phyloP scores from a whole-genome alignment of 768 basidiomycete species.

The Leccinellum rugosiceps region DNA sequence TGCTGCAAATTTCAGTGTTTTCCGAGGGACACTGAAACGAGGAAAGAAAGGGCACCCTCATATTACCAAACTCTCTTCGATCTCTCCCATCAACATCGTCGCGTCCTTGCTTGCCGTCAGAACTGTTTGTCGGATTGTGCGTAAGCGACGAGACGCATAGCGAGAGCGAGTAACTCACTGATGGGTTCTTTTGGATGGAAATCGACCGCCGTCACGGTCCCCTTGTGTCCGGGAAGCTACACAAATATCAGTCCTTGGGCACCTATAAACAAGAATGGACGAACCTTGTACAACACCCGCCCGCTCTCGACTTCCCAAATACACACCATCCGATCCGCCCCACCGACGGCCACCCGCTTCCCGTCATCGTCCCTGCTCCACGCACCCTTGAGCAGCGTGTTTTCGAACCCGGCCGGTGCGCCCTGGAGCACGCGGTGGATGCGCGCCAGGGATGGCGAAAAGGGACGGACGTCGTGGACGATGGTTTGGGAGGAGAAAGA shows the following conservation, averaged over 20 bases:
- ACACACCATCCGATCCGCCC: constrained; percentile 82
- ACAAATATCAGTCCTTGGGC: not conserved
- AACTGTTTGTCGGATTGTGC: constrained; percentile 42
- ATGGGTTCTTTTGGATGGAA: constrained; percentile 97
- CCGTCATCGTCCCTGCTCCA: constrained; percentile 91
- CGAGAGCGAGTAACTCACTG: constrained; percentile 46
- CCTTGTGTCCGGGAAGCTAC: constrained; percentile 93
- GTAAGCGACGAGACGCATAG: constrained; percentile 4
- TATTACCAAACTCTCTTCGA: constrained; percentile 60
- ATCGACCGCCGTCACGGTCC: constrained; percentile 92
- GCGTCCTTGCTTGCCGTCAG: constrained; percentile 91
- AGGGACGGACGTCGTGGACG: constrained; percentile 92
- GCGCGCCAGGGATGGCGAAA: constrained; percentile 79
- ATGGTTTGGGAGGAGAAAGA: constrained; percentile 87
- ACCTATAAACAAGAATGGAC: constrained; percentile 4
- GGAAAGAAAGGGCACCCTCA: constrained; percentile 25
- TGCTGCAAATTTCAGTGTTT: not conserved
- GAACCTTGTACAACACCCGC: constrained; percentile 75
- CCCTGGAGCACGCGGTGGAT: constrained; percentile 78
- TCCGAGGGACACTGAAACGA: not conserved
- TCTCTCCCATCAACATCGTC: constrained; percentile 89
- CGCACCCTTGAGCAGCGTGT: constrained; percentile 73
- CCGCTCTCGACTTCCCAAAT: constrained; percentile 85
- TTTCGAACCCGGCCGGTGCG: constrained; percentile 93
- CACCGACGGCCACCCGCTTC: constrained; percentile 79